Base-by-base conservation (phyloP, 192 early-diverging fungal species). In the Powellomyces hirtus region DNA sequence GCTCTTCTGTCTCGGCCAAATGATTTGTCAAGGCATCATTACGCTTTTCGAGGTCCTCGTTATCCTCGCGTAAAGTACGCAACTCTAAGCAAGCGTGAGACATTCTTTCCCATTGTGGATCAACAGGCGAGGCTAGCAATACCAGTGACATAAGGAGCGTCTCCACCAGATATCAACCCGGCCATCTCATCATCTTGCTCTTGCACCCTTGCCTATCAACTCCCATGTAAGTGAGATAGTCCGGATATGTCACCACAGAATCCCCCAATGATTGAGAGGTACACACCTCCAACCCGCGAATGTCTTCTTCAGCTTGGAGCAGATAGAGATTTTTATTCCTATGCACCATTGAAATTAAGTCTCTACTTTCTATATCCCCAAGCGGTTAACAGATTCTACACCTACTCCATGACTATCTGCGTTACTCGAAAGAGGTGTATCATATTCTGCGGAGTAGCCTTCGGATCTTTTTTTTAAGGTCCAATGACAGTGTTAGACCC, bases 301-400 rank as follows among this genome's bases (percentile, higher is more conserved):
- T 72, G 18, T 78, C 65, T 10, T 40, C 62, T 42, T 83, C 76
- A 13, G 77, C 64, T 20, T 78, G 64, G 31, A 67, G 63, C 14
- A 83, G 67, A 65, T 72, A 74, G 37, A 76, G 55, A 42, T 83
- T 74, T 42, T 83, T 81, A n/a, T 75, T 66, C 64, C 81, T 82
- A 35, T 18, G n/a, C n/a, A 35, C 2, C 7, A 33, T 24, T 14
- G 46, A 49, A 49, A n/a, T 29, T 62, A 62, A 16, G 36, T 38
- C n/a, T 24, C 36, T 20, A 27, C 22, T 38, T 24, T 34, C 22
- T 62, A 62, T 30, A 14, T 37, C 36, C 42, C 33, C 33, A 49
- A 22, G n/a, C 8, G 22, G 16, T 13, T 22, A 26, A 62, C 18
- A 62, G 4, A 27, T 16, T 62, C 34, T 16, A 18, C 18, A 73